Evolutionary conservation across 75 land plant species (phyloP).

Genomic region (Pseudotsuga menziesii): DNA sequence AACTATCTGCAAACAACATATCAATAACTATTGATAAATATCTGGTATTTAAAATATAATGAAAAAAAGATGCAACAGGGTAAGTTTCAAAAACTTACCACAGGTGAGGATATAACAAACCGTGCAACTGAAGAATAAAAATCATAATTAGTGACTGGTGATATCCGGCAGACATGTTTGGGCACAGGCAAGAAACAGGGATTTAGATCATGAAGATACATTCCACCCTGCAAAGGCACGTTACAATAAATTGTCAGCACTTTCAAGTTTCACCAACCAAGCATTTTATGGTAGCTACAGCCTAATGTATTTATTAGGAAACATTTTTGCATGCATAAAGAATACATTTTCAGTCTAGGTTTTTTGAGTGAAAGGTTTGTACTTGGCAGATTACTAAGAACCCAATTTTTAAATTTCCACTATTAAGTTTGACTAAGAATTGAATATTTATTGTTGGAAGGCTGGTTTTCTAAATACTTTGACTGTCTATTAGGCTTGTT

Average conservation of each 20-base stretch:
- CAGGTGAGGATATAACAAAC: constrained; percentile 69
- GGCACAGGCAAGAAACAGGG: constrained; percentile 64
- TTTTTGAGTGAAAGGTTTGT: not conserved
- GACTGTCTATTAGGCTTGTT: not conserved
- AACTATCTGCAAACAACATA: not conserved
- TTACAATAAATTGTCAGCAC: not conserved
- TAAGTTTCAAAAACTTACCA: constrained; percentile 42
- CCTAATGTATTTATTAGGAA: not conserved
- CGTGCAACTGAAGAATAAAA: constrained; percentile 77
- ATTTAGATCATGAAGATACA: constrained; percentile 23
- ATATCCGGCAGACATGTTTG: constrained; percentile 51
- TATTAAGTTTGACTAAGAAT: not conserved
- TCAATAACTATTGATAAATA: not conserved
- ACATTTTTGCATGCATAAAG: not conserved
- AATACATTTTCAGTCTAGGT: not conserved
- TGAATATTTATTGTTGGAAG: not conserved
- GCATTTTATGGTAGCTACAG: not conserved
- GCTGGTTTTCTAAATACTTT: not conserved
- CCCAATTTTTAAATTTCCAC: not conserved
- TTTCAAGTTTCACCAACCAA: not conserved
- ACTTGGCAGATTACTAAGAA: not conserved
- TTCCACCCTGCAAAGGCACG: constrained; percentile 23
- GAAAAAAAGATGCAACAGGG: not conserved
- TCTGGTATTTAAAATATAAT: not conserved
- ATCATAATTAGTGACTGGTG: constrained; percentile 83